phyloP scores from a whole-genome alignment of 1,284 basidiomycete species.

The Ustilago shanxiensis region DNA sequence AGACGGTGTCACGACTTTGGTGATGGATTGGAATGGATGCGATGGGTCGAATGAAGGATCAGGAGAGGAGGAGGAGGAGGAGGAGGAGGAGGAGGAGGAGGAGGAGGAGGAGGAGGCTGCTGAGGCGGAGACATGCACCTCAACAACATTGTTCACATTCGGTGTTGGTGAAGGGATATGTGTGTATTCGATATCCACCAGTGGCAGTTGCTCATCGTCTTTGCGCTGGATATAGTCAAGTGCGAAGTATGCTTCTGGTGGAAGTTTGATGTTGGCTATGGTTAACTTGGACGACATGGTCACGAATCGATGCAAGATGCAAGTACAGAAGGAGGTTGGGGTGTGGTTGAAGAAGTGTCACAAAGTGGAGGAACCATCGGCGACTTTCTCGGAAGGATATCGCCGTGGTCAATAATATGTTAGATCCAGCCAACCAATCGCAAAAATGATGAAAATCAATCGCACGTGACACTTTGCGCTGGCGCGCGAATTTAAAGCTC shows the following conservation, averaged over 20 bases:
- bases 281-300: conserved; percentile 1
- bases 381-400: too few species aligned
- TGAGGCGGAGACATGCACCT: conserved; percentile 15
- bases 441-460: too few species aligned
- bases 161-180: conserved; percentile 6
- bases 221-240: conserved; percentile 5
- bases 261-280: conserved; percentile 21
- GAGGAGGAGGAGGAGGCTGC: conserved; percentile 1
- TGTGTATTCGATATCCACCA: conserved; percentile 26
- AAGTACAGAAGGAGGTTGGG: conserved; percentile 2
- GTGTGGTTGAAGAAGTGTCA: not conserved
- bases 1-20: not conserved
- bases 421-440: not conserved
- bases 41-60: not conserved
- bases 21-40: conserved; percentile 12
- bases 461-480: conserved; percentile 31
- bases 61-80: not conserved
- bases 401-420: not conserved
- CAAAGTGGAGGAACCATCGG: too few species aligned
- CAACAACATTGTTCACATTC: not conserved
- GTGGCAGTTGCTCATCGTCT: conserved; percentile 2
- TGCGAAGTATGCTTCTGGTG: conserved; percentile 14
- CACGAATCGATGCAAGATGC: not conserved
- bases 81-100: too few species aligned
- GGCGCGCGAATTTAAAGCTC: conserved; percentile 20